Conservation (phyloP, 1,284 basidiomycete species). For the Kwoniella shivajii region DNA sequence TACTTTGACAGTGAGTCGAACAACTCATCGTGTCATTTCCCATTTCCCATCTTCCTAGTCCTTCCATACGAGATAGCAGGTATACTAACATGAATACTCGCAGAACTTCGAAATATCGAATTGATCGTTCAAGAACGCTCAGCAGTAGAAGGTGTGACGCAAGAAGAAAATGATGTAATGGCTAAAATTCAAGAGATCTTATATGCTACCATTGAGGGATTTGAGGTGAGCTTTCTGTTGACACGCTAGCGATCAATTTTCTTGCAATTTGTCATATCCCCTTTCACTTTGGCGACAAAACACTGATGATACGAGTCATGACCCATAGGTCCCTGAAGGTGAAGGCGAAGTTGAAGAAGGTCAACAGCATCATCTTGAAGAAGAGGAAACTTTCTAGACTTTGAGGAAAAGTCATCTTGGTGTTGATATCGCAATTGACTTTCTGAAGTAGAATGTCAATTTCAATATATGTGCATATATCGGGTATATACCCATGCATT, state of each 20-base stretch:
- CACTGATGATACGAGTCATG: background rate
- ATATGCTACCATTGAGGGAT: slow-evolving; percentile 90
- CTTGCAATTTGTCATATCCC: too few relatives aligned
- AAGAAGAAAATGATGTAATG: slow-evolving; percentile 69
- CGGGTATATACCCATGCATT: slow-evolving; percentile 1
- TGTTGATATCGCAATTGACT: too few relatives aligned
- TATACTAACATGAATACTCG: too few relatives aligned
- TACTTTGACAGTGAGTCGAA: slow-evolving; percentile 95
- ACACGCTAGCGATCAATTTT: background rate
- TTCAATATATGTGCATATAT: background rate
- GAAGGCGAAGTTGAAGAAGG: slow-evolving; percentile 41
- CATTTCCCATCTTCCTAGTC: background rate
- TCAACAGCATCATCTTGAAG: slow-evolving; percentile 57
- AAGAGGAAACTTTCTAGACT: slow-evolving; percentile 62
- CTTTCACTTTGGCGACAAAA: background rate
- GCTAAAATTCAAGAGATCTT: slow-evolving; percentile 88
- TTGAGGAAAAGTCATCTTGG: too few relatives aligned
- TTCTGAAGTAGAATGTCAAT: too few relatives aligned
- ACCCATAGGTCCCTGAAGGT: slow-evolving; percentile 41
- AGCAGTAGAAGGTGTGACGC: slow-evolving; percentile 64
- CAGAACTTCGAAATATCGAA: slow-evolving; percentile 89
- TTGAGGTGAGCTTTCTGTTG: slow-evolving; percentile 62
- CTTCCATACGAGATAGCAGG: background rate
- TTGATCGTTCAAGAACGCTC: slow-evolving; percentile 79
- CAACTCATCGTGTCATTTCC: too few relatives aligned